Conservation (phyloP, 176 grass and related monocot genomes). For the Lolium rigidum region DNA sequence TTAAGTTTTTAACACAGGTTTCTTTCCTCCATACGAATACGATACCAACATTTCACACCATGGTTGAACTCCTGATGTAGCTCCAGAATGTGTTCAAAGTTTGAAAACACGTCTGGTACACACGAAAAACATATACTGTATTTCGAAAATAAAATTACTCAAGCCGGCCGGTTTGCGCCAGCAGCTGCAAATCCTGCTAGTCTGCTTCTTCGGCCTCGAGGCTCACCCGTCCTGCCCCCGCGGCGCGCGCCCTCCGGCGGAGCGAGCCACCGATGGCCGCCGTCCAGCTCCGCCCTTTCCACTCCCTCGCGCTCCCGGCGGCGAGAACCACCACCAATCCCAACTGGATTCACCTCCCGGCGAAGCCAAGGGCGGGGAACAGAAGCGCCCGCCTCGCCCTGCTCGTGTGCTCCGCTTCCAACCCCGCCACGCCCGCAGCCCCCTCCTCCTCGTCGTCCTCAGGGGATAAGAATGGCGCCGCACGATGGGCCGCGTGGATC, state of each 20-base stretch:
- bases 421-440: constrained; percentile 18
- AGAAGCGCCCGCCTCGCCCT: constrained; percentile 34
- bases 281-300: constrained; percentile 38
- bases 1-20: too few relatives aligned
- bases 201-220: background rate
- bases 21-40: too few relatives aligned
- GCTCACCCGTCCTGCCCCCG: background rate
- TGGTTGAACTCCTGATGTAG: too few relatives aligned
- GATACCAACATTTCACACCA: too few relatives aligned
- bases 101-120: too few relatives aligned
- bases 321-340: background rate
- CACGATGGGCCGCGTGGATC: constrained; percentile 72
- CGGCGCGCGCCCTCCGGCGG: background rate
- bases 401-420: constrained; percentile 51
- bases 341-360: constrained; percentile 14
- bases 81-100: too few relatives aligned
- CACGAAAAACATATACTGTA: too few relatives aligned
- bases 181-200: background rate
- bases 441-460: constrained; percentile 26
- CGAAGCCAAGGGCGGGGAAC: constrained; percentile 11
- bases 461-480: background rate
- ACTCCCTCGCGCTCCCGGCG: constrained; percentile 18
- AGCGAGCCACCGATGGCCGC: constrained; percentile 43
- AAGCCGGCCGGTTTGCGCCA: too few relatives aligned
- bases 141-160: too few relatives aligned